Percentiles rank a stretch among this genome's conserved stretches.
These are phyloP conservation scores for Erodium trifolium DNA, from an alignment of 441 rosid species.

Conservation along the genomic window DNA sequence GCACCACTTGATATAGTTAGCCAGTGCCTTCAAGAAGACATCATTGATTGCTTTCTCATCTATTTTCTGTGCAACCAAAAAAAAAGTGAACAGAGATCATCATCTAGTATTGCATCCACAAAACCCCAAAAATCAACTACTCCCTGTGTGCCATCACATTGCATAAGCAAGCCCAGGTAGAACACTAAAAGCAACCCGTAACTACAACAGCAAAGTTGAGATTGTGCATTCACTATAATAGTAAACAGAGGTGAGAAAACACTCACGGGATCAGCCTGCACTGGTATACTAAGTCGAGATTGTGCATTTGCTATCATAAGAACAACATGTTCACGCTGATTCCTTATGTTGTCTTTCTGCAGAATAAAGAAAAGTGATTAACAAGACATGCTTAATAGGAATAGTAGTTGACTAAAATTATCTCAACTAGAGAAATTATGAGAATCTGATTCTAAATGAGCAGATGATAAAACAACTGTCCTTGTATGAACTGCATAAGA, in stretches of 20 bases:
- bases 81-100: neutral
- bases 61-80: constrained; percentile 49
- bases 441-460: neutral
- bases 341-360: constrained; percentile 88
- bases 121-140: constrained; percentile 9
- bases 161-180: constrained; percentile 7
- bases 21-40: constrained; percentile 86
- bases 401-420: neutral
- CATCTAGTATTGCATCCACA: constrained; percentile 4
- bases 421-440: neutral
- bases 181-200: constrained; percentile 14
- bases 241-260: constrained; percentile 15
- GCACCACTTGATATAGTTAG: constrained; percentile 98
- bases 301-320: constrained; percentile 89
- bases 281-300: constrained; percentile 58
- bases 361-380: constrained; percentile 19
- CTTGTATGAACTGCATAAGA: constrained; percentile 7
- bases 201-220: neutral
- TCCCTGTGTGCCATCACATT: neutral
- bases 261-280: constrained; percentile 78
- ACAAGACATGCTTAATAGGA: constrained; percentile 1
- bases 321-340: constrained; percentile 92
- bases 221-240: neutral
- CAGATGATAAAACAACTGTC: neutral
- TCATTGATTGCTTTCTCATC: constrained; percentile 94